These are phyloP conservation scores for Ganoderma leucocontextum DNA, from an alignment of 1,284 basidiomycete genomes.

Conservation along the genomic window DNA sequence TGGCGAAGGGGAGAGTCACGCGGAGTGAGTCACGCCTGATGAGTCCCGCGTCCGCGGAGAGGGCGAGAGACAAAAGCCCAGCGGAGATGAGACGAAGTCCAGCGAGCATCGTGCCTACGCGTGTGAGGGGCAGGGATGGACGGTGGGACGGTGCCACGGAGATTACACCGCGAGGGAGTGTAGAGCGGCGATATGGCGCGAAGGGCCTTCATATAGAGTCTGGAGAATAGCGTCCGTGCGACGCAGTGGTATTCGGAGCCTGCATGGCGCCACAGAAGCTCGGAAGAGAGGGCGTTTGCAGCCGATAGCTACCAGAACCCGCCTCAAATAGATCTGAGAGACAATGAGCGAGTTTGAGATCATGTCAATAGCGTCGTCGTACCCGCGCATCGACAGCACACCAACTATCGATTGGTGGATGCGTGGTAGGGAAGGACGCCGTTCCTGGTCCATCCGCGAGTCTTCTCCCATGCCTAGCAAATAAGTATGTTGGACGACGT, in stretches of 20 bases:
- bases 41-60: slow-evolving; percentile 12
- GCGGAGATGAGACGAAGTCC: slow-evolving; percentile 9
- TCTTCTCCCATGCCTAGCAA: neutral
- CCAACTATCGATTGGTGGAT: neutral
- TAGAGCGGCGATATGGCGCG: slow-evolving; percentile 18
- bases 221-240: slow-evolving; percentile 10
- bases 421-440: neutral
- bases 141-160: slow-evolving; percentile 14
- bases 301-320: neutral
- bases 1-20: slow-evolving; percentile 34
- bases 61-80: slow-evolving; percentile 5
- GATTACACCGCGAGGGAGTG: slow-evolving; percentile 20
- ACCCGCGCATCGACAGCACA: too few species aligned
- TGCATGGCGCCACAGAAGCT: neutral
- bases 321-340: neutral
- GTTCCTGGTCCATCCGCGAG: neutral
- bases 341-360: neutral
- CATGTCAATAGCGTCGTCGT: neutral
- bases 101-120: slow-evolving; percentile 20
- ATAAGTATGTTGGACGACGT: too few species aligned
- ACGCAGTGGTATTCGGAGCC: neutral
- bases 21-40: slow-evolving; percentile 25
- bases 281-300: neutral
- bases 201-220: slow-evolving; percentile 17
- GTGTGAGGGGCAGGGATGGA: neutral